Evolutionary conservation across 371 early-diverging fungal species (phyloP), one percentile per base, ranked within the genome.

Genomic region (Aphelidium insulamus): DNA sequence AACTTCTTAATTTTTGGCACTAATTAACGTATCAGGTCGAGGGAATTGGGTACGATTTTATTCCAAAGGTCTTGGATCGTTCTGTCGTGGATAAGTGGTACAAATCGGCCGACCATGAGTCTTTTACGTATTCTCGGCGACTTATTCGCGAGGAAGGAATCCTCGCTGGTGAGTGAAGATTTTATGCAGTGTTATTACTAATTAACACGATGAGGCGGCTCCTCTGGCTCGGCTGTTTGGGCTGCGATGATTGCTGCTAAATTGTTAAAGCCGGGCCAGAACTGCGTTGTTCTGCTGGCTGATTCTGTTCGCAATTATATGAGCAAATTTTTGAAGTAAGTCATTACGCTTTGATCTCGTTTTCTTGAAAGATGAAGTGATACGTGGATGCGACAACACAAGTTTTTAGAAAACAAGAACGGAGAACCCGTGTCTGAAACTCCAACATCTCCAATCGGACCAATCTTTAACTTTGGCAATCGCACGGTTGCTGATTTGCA

Each of bases 241-340:
- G 78, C 71, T 7, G 83, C 92, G 7, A 41, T 87, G 27, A 53
- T 76, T 49, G 82, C 76, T 10, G 85, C 83, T 35, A 78, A 78
- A 47, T 49, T 59, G 6, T 57, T 88, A 5, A 77, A 77, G 40
- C 65, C 73, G 28, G 88, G 85, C 38, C 75, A 88, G 48, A 66
- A 79, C 21, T 75, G 77, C 43, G 88, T 91, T 34, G 90, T 92
- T 5, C 58, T 95, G 17, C 59, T 95, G 32, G 78, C 94, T 18
- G 97, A 92, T 55, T 86, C 90, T 0, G 86, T 91, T 30, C 72
- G 91, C 40, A 95, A 95, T 59, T 95, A 95, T 57, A 91, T 92
- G 91, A 78, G 84, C 41, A 92, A 90, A 55, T 86, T 53, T 38
- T 43, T 66, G 33, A 57, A 50, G 51, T 50, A 29, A 30, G 46